Evolutionary conservation across 2,329 filamentous ascomycete species (phyloP).

Genomic region (Phyllosticta capitalensis): DNA sequence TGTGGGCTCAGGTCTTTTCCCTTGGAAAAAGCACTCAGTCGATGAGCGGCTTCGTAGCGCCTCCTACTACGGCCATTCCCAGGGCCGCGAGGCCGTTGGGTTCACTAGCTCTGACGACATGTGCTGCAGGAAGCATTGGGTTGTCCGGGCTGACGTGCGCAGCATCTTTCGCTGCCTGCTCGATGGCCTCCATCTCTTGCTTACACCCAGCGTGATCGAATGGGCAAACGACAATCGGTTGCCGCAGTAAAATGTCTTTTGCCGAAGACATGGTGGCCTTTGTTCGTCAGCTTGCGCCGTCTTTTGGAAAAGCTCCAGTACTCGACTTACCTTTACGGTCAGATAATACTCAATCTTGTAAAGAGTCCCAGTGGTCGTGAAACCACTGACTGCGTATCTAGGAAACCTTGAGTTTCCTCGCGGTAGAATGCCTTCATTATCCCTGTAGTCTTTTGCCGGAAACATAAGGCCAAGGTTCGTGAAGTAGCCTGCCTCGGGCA

Average conservation of each 20-base stretch:
- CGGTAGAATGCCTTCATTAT: constrained; percentile 78
- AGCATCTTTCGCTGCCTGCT: constrained; percentile 89
- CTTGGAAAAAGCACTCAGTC: constrained; percentile 40
- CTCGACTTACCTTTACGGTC: constrained; percentile 66
- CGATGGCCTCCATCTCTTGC: constrained; percentile 97
- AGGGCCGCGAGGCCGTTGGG: constrained; percentile 50
- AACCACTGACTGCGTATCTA: constrained; percentile 77
- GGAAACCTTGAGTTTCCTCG: constrained; percentile 81
- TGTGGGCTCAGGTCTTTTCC: background rate
- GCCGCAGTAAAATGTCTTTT: constrained; percentile 76
- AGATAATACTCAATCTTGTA: constrained; percentile 99
- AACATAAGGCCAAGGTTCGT: constrained; percentile 89
- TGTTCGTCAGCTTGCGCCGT: background rate
- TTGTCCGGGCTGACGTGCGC: constrained; percentile 80
- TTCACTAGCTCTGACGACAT: constrained; percentile 72
- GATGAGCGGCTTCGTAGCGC: constrained; percentile 53
- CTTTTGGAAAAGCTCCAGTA: background rate
- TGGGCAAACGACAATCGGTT: constrained; percentile 92
- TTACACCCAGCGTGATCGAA: constrained; percentile 93
- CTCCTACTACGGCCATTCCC: constrained; percentile 54
- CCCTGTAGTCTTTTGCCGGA: constrained; percentile 78
- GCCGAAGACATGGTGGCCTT: constrained; percentile 83
- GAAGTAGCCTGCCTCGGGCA: constrained; percentile 86
- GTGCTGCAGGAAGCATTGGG: constrained; percentile 80
- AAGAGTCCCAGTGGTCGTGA: constrained; percentile 84